A percentile compares a stretch with the other conserved stretches of the same genome.
Conservation (phyloP, 441 rosid species). For the Bruguiera hainesii region DNA sequence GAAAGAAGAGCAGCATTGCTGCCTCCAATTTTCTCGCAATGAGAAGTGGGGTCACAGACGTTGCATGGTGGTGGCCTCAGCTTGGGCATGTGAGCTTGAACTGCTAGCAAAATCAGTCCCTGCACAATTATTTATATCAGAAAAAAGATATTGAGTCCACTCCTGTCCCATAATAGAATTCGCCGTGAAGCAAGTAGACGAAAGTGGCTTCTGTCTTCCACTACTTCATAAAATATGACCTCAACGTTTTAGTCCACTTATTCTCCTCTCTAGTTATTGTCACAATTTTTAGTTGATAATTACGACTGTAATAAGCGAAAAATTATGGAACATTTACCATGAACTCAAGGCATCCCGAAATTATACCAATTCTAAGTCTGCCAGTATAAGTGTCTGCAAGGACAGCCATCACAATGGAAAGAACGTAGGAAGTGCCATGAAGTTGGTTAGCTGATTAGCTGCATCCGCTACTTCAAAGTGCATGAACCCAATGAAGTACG, state of each 20-base stretch:
- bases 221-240: background rate
- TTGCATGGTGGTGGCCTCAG: constrained; percentile 52
- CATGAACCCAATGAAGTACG: constrained; percentile 49
- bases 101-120: constrained; percentile 45
- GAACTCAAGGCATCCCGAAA: constrained; percentile 48
- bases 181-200: background rate
- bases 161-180: too few species aligned
- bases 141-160: background rate
- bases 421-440: constrained; percentile 44
- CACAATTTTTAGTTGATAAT: background rate
- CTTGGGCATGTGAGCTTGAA: constrained; percentile 50
- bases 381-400: constrained; percentile 52
- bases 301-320: background rate
- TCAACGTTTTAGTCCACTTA: too few species aligned
- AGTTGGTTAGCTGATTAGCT: constrained; percentile 57
- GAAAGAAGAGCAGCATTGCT: constrained; percentile 42
- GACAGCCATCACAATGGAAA: constrained; percentile 40
- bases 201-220: background rate
- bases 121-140: constrained; percentile 8
- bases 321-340: constrained; percentile 31
- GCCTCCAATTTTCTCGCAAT: constrained; percentile 37
- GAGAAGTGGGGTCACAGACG: constrained; percentile 26
- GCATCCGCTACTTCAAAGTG: constrained; percentile 56
- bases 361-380: constrained; percentile 42
- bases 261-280: background rate